phyloP scores from a whole-genome alignment of 768 basidiomycete genomes.

The Tylopilus balloui region DNA sequence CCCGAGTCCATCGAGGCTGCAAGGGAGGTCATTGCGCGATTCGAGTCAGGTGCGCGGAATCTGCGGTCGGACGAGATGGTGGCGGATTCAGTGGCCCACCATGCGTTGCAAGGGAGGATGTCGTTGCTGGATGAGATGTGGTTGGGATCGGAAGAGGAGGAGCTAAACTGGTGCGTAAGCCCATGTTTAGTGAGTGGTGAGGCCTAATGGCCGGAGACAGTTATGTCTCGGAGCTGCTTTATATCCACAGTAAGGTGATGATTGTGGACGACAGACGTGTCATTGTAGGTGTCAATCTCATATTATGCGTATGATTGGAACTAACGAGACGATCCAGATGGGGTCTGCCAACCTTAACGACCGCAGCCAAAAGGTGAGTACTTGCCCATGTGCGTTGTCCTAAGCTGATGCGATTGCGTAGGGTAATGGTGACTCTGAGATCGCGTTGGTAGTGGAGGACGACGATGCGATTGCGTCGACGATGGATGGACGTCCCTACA shows the following conservation, averaged over 20 bases:
- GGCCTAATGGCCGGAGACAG: conserved; percentile 33
- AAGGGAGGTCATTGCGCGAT: conserved; percentile 57
- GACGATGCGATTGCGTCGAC: conserved; percentile 63
- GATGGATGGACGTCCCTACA: conserved; percentile 76
- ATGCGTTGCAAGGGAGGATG: conserved; percentile 62
- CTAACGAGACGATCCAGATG: conserved; percentile 46
- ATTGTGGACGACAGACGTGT: conserved; percentile 90
- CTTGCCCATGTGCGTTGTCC: background rate
- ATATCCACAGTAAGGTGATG: conserved; percentile 90
- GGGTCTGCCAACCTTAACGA: conserved; percentile 94
- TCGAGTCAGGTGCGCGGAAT: conserved; percentile 59
- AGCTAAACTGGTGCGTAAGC: conserved; percentile 64
- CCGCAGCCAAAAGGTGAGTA: conserved; percentile 65
- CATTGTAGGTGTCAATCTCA: conserved; percentile 52
- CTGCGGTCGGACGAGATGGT: conserved; percentile 60
- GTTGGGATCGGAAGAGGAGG: conserved; percentile 80
- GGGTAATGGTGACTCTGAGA: conserved; percentile 95
- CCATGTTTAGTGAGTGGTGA: background rate
- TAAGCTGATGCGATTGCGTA: conserved; percentile 25
- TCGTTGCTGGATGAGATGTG: conserved; percentile 73
- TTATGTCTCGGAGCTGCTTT: conserved; percentile 75
- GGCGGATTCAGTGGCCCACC: conserved; percentile 76
- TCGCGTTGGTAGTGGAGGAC: conserved; percentile 90
- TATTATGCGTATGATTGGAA: background rate
- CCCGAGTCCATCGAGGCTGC: conserved; percentile 70